Evolutionary conservation across 306 rosid species (phyloP), one percentile per base, ranked within the genome.

Genomic region (Urtica urens): DNA sequence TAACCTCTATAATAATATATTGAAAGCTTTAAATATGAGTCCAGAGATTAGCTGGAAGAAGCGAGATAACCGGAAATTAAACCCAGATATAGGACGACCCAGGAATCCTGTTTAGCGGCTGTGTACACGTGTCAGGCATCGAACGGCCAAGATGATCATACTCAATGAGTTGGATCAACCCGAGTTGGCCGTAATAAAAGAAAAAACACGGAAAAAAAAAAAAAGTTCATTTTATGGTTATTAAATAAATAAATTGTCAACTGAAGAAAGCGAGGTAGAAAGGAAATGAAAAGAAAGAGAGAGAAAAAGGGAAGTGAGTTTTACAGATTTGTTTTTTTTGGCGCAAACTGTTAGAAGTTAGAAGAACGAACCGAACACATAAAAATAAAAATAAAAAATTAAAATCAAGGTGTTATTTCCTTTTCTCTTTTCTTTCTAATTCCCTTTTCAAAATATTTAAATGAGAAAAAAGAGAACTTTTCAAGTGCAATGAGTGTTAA

Each of bases 61-160:
- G 74, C 72, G 80, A 71, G 67, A 57, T 51, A 6, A 2, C 41
- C 71, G 80, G 73, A 41, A 68, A 75, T 72, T 69, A 76, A 69
- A 79, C 65, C 14, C 23, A 21, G n/a, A 35, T 3, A 35, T 22
- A 29, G 19, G 30, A 26, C 40, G 49, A 69, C 49, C 73, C 66
- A 57, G 73, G 73, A 65, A n/a, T 24, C 61, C 19, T 23, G 46
- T 50, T 72, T 69, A 19, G n/a, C 40, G 41, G 43, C 48, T 50
- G 49, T 17, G 61, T 23, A 29, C 26, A 44, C 48, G n/a, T 49
- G 45, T 24, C 39, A 35, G 21, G 52, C 41, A 40, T 6, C 37
- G 13, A 51, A n/a, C 24, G 31, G 24, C 53, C 30, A 29, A 45
- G 49, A 21, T 29, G 29, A 9, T 18, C 49, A 7, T 27, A 45